These are phyloP conservation scores for Plantago ovata DNA, from an alignment of 257 asterid species.

Conservation along the genomic window DNA sequence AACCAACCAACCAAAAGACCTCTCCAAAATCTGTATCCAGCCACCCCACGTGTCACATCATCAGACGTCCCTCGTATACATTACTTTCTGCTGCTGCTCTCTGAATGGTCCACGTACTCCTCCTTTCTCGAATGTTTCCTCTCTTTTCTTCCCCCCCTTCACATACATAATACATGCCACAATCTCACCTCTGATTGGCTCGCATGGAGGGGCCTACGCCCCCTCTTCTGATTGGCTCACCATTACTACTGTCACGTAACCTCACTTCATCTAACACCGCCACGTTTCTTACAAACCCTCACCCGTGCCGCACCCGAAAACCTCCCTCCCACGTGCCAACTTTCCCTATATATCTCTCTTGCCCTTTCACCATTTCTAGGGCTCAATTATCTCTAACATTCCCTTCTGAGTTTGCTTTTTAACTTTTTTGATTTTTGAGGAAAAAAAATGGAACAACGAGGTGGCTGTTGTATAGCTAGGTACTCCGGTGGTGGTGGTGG, in stretches of 20 bases:
- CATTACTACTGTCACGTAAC: conserved; percentile 27
- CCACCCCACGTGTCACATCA: too few species aligned
- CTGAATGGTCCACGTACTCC: conserved; percentile 8
- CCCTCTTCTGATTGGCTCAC: conserved; percentile 17
- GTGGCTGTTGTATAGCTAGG: conserved; percentile 74
- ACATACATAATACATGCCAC: conserved; percentile 41
- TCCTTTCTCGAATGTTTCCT: neutral
- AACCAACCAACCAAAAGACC: too few species aligned
- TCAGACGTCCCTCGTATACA: too few species aligned
- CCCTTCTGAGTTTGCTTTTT: neutral
- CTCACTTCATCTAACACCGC: conserved; percentile 24
- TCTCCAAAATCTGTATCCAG: too few species aligned
- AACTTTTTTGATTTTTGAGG: too few species aligned
- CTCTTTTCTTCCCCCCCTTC: neutral
- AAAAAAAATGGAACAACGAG: conserved; percentile 44
- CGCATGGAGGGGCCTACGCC: neutral
- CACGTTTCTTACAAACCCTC: conserved; percentile 31
- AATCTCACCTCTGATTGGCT: conserved; percentile 29
- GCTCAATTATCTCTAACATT: neutral
- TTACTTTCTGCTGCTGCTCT: neutral
- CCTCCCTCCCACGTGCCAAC: conserved; percentile 33
- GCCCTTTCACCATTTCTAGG: neutral
- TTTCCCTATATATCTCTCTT: conserved; percentile 17
- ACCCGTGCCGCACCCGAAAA: conserved; percentile 8
- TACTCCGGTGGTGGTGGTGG: conserved; percentile 30